Conservation (phyloP, 768 basidiomycete genomes). For the Boletales sp. region DNA sequence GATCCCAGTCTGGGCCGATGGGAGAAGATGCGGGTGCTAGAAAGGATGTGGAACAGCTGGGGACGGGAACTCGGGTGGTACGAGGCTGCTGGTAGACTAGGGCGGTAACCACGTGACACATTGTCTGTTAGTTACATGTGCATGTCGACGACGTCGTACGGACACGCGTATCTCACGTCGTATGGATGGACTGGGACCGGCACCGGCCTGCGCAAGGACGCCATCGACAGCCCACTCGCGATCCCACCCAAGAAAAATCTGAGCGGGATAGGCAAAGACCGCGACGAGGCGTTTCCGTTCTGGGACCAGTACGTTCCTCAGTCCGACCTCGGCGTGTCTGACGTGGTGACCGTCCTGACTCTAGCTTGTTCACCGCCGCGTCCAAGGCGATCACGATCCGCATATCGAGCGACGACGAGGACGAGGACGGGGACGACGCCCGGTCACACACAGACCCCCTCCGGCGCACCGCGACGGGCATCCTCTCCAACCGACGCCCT, state of each 20-base stretch:
- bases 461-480: conserved; percentile 67
- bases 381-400: conserved; percentile 80
- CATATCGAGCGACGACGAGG: conserved; percentile 50
- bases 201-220: conserved; percentile 77
- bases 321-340: background rate
- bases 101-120: conserved; percentile 5
- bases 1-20: conserved; percentile 61
- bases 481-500: conserved; percentile 70
- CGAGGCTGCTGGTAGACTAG: conserved; percentile 16
- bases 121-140: background rate
- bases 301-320: conserved; percentile 86
- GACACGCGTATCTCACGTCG: conserved; percentile 65
- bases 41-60: conserved; percentile 91
- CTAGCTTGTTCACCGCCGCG: conserved; percentile 67
- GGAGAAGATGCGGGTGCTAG: conserved; percentile 75
- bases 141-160: conserved; percentile 26
- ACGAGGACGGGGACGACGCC: conserved; percentile 6
- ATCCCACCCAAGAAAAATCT: conserved; percentile 83
- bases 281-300: conserved; percentile 95
- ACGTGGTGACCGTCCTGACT: background rate
- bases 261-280: conserved; percentile 86
- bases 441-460: conserved; percentile 27
- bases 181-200: conserved; percentile 92
- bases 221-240: conserved; percentile 71
- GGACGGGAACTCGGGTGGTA: conserved; percentile 64